phyloP scores from a whole-genome alignment of 306 rosid genomes.

The Vigna radiata region DNA sequence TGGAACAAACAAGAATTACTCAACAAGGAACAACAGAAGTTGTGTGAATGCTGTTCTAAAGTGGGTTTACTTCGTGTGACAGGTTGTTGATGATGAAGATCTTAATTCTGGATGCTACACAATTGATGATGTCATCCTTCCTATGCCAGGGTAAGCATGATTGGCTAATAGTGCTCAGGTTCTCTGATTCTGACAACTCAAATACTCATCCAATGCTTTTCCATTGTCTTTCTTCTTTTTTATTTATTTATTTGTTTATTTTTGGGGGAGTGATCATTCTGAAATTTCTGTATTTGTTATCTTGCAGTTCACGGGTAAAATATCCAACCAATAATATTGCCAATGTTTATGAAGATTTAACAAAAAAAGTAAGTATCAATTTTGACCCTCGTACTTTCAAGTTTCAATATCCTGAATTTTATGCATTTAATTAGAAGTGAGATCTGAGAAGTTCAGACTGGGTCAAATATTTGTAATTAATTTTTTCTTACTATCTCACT shows the following conservation, averaged over 20 bases:
- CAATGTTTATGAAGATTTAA: slow-evolving; percentile 79
- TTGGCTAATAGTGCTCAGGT: slow-evolving; percentile 28
- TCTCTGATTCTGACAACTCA: slow-evolving; percentile 19
- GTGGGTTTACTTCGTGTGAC: slow-evolving; percentile 42
- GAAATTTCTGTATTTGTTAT: slow-evolving; percentile 42
- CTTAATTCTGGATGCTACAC: slow-evolving; percentile 63
- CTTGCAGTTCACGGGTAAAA: slow-evolving; percentile 74
- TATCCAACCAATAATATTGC: slow-evolving; percentile 78
- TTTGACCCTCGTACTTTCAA: slow-evolving; percentile 23
- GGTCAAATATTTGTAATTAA: background rate
- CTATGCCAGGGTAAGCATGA: slow-evolving; percentile 89
- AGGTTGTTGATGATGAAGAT: slow-evolving; percentile 81
- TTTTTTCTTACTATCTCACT: background rate
- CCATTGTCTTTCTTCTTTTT: background rate
- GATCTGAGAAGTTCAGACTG: slow-evolving; percentile 9
- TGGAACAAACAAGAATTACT: background rate
- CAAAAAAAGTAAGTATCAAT: slow-evolving; percentile 66
- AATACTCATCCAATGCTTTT: slow-evolving; percentile 20
- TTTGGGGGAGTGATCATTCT: background rate
- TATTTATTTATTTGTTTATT: no score
- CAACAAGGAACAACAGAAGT: background rate
- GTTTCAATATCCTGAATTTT: slow-evolving; percentile 31
- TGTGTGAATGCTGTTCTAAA: slow-evolving; percentile 34
- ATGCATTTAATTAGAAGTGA: slow-evolving; percentile 35
- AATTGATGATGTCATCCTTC: slow-evolving; percentile 88